phyloP scores from a whole-genome alignment of 192 early-diverging fungal species.

The Linnemannia hyalina region DNA sequence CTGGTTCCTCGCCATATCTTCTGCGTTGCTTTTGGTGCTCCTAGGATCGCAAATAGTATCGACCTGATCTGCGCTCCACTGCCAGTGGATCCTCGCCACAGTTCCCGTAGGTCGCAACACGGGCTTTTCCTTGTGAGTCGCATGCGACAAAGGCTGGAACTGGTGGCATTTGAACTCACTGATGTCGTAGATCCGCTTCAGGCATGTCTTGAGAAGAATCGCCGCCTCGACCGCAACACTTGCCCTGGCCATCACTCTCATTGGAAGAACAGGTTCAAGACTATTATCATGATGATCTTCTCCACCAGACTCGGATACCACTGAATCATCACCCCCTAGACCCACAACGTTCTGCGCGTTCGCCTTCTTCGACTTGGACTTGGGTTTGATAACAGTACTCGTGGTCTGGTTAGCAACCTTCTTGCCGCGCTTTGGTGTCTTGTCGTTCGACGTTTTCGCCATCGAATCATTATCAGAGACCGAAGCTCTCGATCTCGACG shows the following conservation, averaged over 20 bases:
- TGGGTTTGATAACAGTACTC: background rate
- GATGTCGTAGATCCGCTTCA: constrained; percentile 41
- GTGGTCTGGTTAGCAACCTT: background rate
- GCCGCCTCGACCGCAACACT: constrained; percentile 27
- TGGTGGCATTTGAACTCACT: constrained; percentile 46
- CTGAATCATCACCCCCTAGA: background rate
- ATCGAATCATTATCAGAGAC: background rate
- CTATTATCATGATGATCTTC: background rate
- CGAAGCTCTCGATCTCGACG: background rate
- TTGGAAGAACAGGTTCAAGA: constrained; percentile 2
- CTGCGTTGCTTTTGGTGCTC: background rate
- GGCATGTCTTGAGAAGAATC: constrained; percentile 31
- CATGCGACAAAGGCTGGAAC: constrained; percentile 31
- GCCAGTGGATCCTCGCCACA: constrained; percentile 26
- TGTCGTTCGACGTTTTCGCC: background rate
- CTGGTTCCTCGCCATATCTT: constrained; percentile 15
- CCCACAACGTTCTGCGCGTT: background rate
- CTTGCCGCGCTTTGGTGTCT: background rate
- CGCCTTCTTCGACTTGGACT: background rate
- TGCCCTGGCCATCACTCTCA: constrained; percentile 15
- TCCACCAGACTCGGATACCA: background rate
- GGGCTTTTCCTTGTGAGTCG: constrained; percentile 41
- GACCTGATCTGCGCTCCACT: constrained; percentile 8
- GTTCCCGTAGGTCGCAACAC: constrained; percentile 4
- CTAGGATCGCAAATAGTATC: constrained; percentile 4